These are phyloP conservation scores for Diutina catenulata DNA, from an alignment of 1,139 yeast genomes.

Conservation along the genomic window DNA sequence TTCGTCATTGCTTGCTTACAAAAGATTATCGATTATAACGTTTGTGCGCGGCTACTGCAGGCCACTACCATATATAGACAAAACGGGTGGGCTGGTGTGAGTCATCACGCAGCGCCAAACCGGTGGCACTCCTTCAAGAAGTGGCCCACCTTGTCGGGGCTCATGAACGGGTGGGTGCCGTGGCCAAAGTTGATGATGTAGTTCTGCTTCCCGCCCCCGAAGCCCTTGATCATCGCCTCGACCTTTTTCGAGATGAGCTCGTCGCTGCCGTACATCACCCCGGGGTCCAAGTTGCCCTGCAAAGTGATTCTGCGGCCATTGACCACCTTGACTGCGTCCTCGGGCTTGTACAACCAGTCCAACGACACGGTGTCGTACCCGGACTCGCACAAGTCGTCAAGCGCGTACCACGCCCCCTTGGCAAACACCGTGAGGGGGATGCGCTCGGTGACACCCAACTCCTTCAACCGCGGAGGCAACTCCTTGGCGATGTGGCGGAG, in stretches of 20 bases:
- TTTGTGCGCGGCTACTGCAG: too few relatives aligned
- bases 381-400: conserved; percentile 72
- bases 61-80: too few relatives aligned
- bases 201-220: conserved; percentile 84
- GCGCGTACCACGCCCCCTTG: conserved; percentile 96
- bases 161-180: conserved; percentile 96
- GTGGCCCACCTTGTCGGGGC: conserved; percentile 75
- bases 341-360: conserved; percentile 87
- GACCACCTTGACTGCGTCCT: conserved; percentile 70
- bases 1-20: too few relatives aligned
- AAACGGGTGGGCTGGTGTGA: too few relatives aligned
- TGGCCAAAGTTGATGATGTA: conserved; percentile 94
- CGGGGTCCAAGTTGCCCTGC: conserved; percentile 96
- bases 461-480: conserved; percentile 58
- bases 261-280: conserved; percentile 80
- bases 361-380: conserved; percentile 83
- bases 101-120: conserved; percentile 44
- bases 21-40: too few relatives aligned
- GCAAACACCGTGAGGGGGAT: conserved; percentile 89
- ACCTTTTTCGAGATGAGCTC: conserved; percentile 74
- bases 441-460: conserved; percentile 56
- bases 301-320: conserved; percentile 67
- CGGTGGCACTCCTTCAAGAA: conserved; percentile 84
- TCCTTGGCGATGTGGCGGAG: conserved; percentile 61
- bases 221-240: conserved; percentile 76